A percentile compares a stretch with the other conserved stretches of the same genome.
phyloP scores from a whole-genome alignment of 140 eudicot species.

The Cichorium intybus region DNA sequence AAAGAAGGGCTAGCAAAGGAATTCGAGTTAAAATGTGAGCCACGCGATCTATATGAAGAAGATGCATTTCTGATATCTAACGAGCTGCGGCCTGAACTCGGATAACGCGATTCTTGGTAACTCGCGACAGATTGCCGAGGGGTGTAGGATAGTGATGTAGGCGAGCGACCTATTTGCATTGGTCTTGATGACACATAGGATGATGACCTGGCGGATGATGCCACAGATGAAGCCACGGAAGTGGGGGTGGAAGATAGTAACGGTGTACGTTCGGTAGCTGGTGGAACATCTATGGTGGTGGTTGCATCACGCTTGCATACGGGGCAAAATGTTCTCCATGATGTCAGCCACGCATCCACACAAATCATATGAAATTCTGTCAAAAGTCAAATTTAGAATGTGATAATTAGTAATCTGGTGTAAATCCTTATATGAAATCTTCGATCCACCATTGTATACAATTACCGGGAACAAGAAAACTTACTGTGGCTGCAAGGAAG shows the following conservation, averaged over 20 bases:
- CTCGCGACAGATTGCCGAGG: conserved; percentile 36
- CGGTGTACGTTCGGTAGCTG: conserved; percentile 95
- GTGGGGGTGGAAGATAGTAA: conserved; percentile 67
- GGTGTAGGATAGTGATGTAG: conserved; percentile 43
- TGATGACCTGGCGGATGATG: conserved; percentile 63
- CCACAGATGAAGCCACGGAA: conserved; percentile 44
- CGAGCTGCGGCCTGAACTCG: conserved; percentile 59
- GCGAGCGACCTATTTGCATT: conserved; percentile 42
- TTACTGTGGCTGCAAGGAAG: conserved; percentile 94
- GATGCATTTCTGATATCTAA: conserved; percentile 62
- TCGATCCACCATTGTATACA: too few species aligned
- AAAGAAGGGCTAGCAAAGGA: conserved; percentile 76
- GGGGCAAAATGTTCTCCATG: conserved; percentile 99
- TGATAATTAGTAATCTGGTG: too few species aligned
- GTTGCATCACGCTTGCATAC: conserved; percentile 96
- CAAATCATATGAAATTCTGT: conserved; percentile 83
- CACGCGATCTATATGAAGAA: conserved; percentile 76
- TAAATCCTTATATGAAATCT: too few species aligned
- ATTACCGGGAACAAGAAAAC: too few species aligned
- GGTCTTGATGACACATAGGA: conserved; percentile 71
- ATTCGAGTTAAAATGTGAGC: conserved; percentile 58
- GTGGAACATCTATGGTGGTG: conserved; percentile 60
- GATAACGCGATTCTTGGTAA: conserved; percentile 50
- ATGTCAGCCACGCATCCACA: conserved; percentile 93
- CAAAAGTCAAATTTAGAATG: not conserved